Conservation (phyloP, 345 rosid species). For the Microthlaspi erraticum region DNA sequence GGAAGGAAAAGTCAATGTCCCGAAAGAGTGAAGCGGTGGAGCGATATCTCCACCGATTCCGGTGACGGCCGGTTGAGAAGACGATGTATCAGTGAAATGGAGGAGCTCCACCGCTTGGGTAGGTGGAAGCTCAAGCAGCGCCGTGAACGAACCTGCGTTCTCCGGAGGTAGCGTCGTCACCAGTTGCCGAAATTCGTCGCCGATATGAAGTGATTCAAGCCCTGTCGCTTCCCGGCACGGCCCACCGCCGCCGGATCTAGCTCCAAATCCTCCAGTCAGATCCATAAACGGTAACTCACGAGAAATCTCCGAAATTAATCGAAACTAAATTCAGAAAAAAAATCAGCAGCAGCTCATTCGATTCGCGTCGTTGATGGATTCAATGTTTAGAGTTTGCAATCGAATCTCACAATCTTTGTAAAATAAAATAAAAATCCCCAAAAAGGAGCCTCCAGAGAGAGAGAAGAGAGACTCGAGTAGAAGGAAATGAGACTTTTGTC, state of each 20-base stretch:
- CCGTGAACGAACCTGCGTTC: slow-evolving; percentile 64
- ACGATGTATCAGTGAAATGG: slow-evolving; percentile 52
- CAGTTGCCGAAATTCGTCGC: slow-evolving; percentile 60
- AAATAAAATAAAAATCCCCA: neutral
- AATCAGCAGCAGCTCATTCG: too few species aligned
- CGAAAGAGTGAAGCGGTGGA: slow-evolving; percentile 38
- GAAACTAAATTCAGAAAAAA: too few species aligned
- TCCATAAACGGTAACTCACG: slow-evolving; percentile 47
- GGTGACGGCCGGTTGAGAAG: slow-evolving; percentile 30
- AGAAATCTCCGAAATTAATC: neutral
- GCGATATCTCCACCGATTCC: slow-evolving; percentile 42
- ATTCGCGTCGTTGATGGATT: neutral
- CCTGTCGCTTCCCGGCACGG: slow-evolving; percentile 40
- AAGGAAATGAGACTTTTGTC: slow-evolving; percentile 8
- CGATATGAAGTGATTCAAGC: slow-evolving; percentile 56
- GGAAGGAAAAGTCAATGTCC: slow-evolving; percentile 47
- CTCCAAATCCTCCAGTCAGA: slow-evolving; percentile 45
- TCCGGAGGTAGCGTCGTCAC: slow-evolving; percentile 50
- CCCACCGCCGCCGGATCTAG: slow-evolving; percentile 52
- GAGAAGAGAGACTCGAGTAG: slow-evolving; percentile 16
- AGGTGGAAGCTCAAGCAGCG: slow-evolving; percentile 67
- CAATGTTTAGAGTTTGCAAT: neutral
- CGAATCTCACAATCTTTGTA: slow-evolving; percentile 18
- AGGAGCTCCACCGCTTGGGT: slow-evolving; percentile 70
- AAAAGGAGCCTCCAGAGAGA: neutral